Evolutionary conservation across 1,284 basidiomycete genomes (phyloP).

Genomic region (Trichosporon sp.): DNA sequence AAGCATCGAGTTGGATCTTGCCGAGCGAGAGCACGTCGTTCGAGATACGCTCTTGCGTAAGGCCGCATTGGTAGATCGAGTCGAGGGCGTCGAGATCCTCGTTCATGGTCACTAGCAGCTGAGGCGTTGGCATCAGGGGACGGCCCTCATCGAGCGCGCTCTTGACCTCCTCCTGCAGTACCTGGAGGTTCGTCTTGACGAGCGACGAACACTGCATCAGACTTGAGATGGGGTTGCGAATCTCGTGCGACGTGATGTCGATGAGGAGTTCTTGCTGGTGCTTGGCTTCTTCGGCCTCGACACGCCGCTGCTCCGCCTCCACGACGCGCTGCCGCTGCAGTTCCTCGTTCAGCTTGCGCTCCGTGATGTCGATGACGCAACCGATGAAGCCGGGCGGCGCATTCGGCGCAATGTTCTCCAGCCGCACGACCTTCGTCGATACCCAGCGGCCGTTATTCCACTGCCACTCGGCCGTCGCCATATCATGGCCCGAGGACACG

Average conservation of each 20-base stretch:
- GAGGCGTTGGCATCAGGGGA: conserved; percentile 25
- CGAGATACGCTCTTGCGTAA: conserved; percentile 54
- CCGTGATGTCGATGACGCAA: conserved; percentile 53
- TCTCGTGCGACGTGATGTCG: conserved; percentile 55
- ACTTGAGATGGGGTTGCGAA: conserved; percentile 40
- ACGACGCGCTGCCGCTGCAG: conserved; percentile 46
- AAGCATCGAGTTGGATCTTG: conserved; percentile 47
- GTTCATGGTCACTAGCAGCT: conserved; percentile 28
- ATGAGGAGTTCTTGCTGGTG: conserved; percentile 54
- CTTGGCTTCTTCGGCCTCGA: conserved; percentile 54
- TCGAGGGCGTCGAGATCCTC: conserved; percentile 36
- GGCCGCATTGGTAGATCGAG: conserved; percentile 40
- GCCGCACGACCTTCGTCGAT: conserved; percentile 40
- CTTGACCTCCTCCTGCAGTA: conserved; percentile 46
- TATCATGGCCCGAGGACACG: conserved; percentile 16
- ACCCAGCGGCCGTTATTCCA: conserved; percentile 46
- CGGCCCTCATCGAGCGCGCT: conserved; percentile 1
- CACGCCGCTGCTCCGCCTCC: conserved; percentile 50
- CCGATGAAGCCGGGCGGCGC: conserved; percentile 46
- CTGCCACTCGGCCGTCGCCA: conserved; percentile 39
- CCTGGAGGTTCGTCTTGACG: conserved; percentile 50
- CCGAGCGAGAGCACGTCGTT: conserved; percentile 55
- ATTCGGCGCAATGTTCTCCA: conserved; percentile 39
- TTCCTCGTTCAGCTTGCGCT: conserved; percentile 51
- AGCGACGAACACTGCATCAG: conserved; percentile 48